Evolutionary conservation across 371 early-diverging fungal species (phyloP), one percentile per base, ranked within the genome.

Genomic region (Apophysomyces variabilis): DNA sequence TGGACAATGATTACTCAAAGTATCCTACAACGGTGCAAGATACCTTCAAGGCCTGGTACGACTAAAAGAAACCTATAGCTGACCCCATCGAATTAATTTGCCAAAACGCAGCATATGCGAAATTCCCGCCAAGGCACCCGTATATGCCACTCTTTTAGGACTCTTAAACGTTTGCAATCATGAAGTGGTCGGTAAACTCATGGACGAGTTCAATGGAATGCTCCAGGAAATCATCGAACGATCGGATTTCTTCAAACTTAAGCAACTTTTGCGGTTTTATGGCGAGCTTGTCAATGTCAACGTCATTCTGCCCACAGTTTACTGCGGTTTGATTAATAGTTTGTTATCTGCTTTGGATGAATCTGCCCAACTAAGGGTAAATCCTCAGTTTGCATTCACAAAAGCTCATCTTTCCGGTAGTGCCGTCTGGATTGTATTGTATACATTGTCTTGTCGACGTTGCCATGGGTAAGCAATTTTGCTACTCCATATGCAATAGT

Each of bases 241-340:
- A 16, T 79, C 89, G 35, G 79, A 87, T 32, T 93, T 92, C 88
- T 82, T 86, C 11, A 83, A 84, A 45, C 84, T 91, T 60, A 96
- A 96, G 77, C 80, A 93, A 44, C 65, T 92, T 38, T 72, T 89
- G 60, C 85, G 95, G 57, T 96, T 90, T 73, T 91, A 93, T 78
- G 93, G 88, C 32, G 90, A 93, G 76, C 82, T 94, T 38, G 90
- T 93, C 61, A 90, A 87, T 70, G 81, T 91, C 57, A 90, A 90
- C 66, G 91, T 93, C 8, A 87, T 97, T 61, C 64, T 81, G 16
- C 87, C 93, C 1, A 71, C 80, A 1, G 83, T 89, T 8, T 87
- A 90, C 60, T 74, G 93, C 46, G 75, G 71, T 9, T 68, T 93
- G 39, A 69, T 92, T 58, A 84, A 88, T 60, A 76, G 75, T 66